Evolutionary conservation across 1,284 basidiomycete genomes (phyloP).

Genomic region (Leccinum huronense): DNA sequence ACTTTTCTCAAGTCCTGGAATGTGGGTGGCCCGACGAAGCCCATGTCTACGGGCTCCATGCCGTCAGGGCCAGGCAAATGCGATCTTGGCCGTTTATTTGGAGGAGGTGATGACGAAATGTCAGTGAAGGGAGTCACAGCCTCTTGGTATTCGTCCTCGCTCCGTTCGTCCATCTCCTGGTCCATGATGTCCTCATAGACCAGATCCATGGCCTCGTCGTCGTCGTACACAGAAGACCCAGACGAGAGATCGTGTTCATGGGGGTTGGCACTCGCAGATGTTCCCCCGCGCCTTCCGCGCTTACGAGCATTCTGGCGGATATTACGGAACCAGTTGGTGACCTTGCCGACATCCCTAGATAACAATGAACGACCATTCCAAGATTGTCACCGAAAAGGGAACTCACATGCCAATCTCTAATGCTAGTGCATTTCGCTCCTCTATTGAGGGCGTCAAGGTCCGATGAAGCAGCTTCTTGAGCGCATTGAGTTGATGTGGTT

Average conservation of each 20-base stretch:
- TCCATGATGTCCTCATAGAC: slow-evolving; percentile 36
- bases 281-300: slow-evolving; percentile 48
- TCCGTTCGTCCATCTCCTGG: slow-evolving; percentile 49
- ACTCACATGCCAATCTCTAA: slow-evolving; percentile 70
- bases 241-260: slow-evolving; percentile 52
- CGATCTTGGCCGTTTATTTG: slow-evolving; percentile 30
- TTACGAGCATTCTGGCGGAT: slow-evolving; percentile 71
- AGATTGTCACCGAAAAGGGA: neutral
- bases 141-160: slow-evolving; percentile 68
- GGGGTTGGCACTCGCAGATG: slow-evolving; percentile 40
- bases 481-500: slow-evolving; percentile 70
- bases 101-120: slow-evolving; percentile 50
- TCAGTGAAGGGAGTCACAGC: slow-evolving; percentile 68
- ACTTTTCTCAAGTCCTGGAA: slow-evolving; percentile 33
- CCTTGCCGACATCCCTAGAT: slow-evolving; percentile 71
- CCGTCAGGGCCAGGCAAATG: slow-evolving; percentile 28
- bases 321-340: slow-evolving; percentile 86
- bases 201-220: slow-evolving; percentile 44
- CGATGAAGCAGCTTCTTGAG: slow-evolving; percentile 65
- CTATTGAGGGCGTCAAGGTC: slow-evolving; percentile 74
- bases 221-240: slow-evolving; percentile 46
- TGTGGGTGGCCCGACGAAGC: slow-evolving; percentile 29
- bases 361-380: slow-evolving; percentile 16
- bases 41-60: slow-evolving; percentile 29
- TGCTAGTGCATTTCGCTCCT: slow-evolving; percentile 69